Evolutionary conservation across 2,329 filamentous ascomycete genomes (phyloP).

Genomic region (Aspergillus nomiae): DNA sequence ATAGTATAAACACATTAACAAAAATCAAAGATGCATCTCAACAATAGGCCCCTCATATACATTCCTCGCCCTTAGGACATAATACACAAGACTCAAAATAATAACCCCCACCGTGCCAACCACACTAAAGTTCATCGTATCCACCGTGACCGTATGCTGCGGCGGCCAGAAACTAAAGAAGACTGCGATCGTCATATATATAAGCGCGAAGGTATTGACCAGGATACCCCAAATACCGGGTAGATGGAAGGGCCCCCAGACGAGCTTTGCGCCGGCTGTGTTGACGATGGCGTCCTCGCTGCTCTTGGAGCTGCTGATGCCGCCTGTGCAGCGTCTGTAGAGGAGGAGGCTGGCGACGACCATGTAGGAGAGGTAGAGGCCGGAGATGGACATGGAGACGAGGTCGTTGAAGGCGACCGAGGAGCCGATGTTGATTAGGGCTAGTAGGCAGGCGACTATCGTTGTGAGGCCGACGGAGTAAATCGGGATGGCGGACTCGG

Average conservation of each 20-base stretch:
- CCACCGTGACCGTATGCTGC: slow-evolving; percentile 35
- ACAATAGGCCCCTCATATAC: slow-evolving; percentile 37
- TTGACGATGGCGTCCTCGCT: slow-evolving; percentile 26
- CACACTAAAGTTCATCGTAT: slow-evolving; percentile 51
- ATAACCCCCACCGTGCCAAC: slow-evolving; percentile 47
- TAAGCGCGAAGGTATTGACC: slow-evolving; percentile 47
- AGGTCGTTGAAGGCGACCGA: slow-evolving; percentile 35
- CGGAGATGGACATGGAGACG: slow-evolving; percentile 35
- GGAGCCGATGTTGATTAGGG: slow-evolving; percentile 38
- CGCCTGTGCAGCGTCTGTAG: slow-evolving; percentile 27
- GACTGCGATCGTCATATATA: slow-evolving; percentile 50
- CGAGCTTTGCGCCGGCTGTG: slow-evolving; percentile 28
- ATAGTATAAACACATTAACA: not conserved
- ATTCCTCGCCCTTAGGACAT: slow-evolving; percentile 35
- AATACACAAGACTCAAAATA: slow-evolving; percentile 45
- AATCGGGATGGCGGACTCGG: slow-evolving; percentile 28
- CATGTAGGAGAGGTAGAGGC: slow-evolving; percentile 34
- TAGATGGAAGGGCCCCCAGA: slow-evolving; percentile 34
- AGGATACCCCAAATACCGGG: slow-evolving; percentile 40
- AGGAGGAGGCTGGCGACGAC: slow-evolving; percentile 29
- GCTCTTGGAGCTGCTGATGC: slow-evolving; percentile 18
- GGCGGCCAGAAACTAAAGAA: slow-evolving; percentile 55
- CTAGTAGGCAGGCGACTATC: slow-evolving; percentile 30
- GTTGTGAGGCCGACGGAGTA: slow-evolving; percentile 30
- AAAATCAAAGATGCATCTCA: slow-evolving; percentile 14